These are phyloP conservation scores for Dactylonectria estremocensis DNA, from an alignment of 2,329 filamentous ascomycete species.

Conservation along the genomic window DNA sequence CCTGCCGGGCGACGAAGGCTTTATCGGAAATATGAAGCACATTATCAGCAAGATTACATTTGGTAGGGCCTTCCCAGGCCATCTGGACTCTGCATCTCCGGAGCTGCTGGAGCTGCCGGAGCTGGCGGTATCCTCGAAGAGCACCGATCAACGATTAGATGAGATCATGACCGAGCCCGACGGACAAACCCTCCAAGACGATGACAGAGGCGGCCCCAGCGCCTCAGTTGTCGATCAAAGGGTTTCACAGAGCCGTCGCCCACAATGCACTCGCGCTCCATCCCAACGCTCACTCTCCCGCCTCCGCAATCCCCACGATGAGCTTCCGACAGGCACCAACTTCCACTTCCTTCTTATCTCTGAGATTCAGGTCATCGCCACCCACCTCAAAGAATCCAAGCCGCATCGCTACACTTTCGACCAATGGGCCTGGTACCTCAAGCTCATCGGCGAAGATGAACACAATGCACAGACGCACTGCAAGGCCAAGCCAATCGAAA, in stretches of 20 bases:
- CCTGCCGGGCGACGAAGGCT: conserved; percentile 68
- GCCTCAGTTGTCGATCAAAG: conserved; percentile 14
- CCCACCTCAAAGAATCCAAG: conserved; percentile 71
- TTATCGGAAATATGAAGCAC: conserved; percentile 62
- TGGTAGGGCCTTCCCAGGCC: conserved; percentile 58
- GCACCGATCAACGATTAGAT: not conserved
- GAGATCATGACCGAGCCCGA: conserved; percentile 30
- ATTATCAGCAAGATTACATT: conserved; percentile 59
- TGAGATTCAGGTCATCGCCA: conserved; percentile 77
- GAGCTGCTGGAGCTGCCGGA: too few relatives aligned
- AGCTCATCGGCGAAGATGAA: conserved; percentile 80
- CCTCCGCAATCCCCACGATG: conserved; percentile 54
- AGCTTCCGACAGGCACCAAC: conserved; percentile 62
- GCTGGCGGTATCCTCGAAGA: not conserved
- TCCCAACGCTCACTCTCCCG: conserved; percentile 51
- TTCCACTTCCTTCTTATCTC: conserved; percentile 78
- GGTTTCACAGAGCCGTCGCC: conserved; percentile 29
- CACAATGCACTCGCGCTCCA: conserved; percentile 32
- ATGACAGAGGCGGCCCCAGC: conserved; percentile 22
- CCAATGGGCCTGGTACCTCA: conserved; percentile 89
- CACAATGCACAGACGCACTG: conserved; percentile 65
- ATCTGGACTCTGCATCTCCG: not conserved
- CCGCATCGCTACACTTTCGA: conserved; percentile 82
- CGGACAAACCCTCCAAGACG: conserved; percentile 13
- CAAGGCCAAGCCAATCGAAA: conserved; percentile 52